phyloP scores from a whole-genome alignment of 176 grass and related monocot genomes.

The Musa acuminata region DNA sequence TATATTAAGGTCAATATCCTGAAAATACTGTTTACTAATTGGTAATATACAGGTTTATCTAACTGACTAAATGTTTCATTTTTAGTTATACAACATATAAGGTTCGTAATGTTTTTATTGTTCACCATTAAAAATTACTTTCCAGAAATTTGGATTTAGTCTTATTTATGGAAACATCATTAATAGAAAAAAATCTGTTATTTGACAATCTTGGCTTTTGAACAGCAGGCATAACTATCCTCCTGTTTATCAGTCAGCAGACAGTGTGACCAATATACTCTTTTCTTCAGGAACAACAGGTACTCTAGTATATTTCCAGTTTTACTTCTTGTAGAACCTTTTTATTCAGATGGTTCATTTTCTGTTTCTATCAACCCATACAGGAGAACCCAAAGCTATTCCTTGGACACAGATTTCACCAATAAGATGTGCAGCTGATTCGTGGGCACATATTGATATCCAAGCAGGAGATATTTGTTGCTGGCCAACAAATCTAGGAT shows the following conservation, averaged over 20 bases:
- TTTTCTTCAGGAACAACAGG: conserved; percentile 99
- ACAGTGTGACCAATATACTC: conserved; percentile 63
- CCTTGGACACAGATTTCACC: conserved; percentile 85
- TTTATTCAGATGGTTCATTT: conserved; percentile 3
- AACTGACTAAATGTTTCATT: background rate
- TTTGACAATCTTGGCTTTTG: conserved; percentile 8
- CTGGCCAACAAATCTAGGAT: conserved; percentile 92
- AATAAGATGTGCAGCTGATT: conserved; percentile 61
- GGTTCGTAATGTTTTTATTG: no score
- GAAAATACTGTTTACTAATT: background rate
- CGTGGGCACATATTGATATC: conserved; percentile 77
- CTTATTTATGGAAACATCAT: background rate
- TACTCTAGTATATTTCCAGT: conserved; percentile 10
- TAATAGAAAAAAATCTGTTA: background rate
- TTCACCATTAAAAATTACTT: no score
- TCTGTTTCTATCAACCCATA: conserved; percentile 10
- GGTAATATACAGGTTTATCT: background rate
- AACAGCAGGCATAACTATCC: conserved; percentile 43
- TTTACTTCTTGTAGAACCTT: conserved; percentile 1
- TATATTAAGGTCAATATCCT: background rate
- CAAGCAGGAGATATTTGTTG: conserved; percentile 51
- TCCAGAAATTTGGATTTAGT: background rate
- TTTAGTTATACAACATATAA: no score
- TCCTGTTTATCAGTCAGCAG: conserved; percentile 60
- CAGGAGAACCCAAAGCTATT: conserved; percentile 96